phyloP scores from a whole-genome alignment of 2,329 filamentous ascomycete genomes.

The Cladosporium colombiae region DNA sequence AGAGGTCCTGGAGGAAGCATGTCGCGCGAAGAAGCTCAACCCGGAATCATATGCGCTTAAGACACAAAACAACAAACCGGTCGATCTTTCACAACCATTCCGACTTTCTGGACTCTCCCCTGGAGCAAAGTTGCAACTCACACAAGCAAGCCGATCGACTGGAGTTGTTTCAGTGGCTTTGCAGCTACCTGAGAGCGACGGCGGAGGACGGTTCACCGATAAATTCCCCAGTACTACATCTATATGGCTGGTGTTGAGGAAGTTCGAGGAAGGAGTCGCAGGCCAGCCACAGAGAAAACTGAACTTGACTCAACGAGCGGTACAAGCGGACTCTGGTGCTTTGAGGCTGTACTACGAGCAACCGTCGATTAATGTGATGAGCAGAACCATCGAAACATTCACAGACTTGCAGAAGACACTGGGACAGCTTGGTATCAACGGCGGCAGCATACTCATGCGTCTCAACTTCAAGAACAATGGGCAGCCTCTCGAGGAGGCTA shows the following conservation, averaged over 20 bases:
- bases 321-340: constrained; percentile 61
- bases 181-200: constrained; percentile 75
- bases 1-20: constrained; percentile 85
- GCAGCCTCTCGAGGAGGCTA: constrained; percentile 79
- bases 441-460: constrained; percentile 76
- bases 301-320: constrained; percentile 82
- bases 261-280: constrained; percentile 79
- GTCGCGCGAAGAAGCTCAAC: constrained; percentile 73
- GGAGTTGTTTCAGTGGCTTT: constrained; percentile 86
- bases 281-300: constrained; percentile 53
- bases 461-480: constrained; percentile 75
- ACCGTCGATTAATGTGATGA: constrained; percentile 81
- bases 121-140: constrained; percentile 89
- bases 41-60: constrained; percentile 78
- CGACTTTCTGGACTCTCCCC: constrained; percentile 78
- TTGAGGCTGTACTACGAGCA: constrained; percentile 87
- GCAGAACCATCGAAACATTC: constrained; percentile 74
- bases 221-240: constrained; percentile 88
- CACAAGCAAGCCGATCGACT: constrained; percentile 81
- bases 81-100: constrained; percentile 84
- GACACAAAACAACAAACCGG: constrained; percentile 80
- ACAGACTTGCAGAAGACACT: constrained; percentile 85
- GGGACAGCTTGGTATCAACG: constrained; percentile 82
- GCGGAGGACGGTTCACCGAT: constrained; percentile 70
- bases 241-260: constrained; percentile 84